Percentiles rank a stretch among this genome's conserved stretches.
These are phyloP conservation scores for Phytopythium cucurbitacearum DNA, from an alignment of 352 stramenopile species.

Conservation along the genomic window DNA sequence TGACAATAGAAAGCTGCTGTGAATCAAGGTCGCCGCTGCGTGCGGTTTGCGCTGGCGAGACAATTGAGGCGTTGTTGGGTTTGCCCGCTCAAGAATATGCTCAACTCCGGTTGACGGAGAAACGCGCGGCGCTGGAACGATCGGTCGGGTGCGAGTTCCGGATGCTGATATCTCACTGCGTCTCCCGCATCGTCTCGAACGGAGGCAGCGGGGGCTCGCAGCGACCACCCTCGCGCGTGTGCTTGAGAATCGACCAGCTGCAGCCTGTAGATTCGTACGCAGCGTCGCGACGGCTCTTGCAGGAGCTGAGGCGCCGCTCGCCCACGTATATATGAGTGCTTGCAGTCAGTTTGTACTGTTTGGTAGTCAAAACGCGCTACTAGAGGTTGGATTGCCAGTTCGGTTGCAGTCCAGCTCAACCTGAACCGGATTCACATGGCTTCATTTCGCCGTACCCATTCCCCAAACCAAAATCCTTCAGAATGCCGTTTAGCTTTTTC, in stretches of 20 bases:
- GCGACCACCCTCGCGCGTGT: slow-evolving; percentile 6
- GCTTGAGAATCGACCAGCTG: slow-evolving; percentile 30
- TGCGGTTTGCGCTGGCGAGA: slow-evolving; percentile 40
- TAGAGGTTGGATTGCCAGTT: too few species aligned
- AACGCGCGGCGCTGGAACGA: slow-evolving; percentile 23
- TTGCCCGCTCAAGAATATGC: slow-evolving; percentile 38
- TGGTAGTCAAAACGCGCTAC: too few species aligned
- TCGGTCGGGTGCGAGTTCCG: slow-evolving; percentile 26
- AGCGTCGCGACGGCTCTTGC: slow-evolving; percentile 13
- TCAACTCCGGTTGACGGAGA: slow-evolving; percentile 37
- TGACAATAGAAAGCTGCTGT: slow-evolving; percentile 39
- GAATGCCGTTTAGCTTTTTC: too few species aligned
- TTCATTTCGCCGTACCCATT: slow-evolving; percentile 2
- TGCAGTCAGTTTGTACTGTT: too few species aligned
- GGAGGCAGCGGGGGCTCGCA: background rate
- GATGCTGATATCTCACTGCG: slow-evolving; percentile 43
- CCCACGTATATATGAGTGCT: background rate
- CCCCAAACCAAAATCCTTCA: slow-evolving; percentile 5
- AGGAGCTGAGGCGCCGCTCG: background rate
- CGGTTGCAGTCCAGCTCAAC: too few species aligned
- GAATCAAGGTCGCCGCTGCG: slow-evolving; percentile 10
- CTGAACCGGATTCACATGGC: too few species aligned
- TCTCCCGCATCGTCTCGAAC: slow-evolving; percentile 12
- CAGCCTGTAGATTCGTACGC: slow-evolving; percentile 29
- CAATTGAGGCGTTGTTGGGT: slow-evolving; percentile 34